phyloP scores from a whole-genome alignment of 768 basidiomycete genomes.

The Suillus lakei region DNA sequence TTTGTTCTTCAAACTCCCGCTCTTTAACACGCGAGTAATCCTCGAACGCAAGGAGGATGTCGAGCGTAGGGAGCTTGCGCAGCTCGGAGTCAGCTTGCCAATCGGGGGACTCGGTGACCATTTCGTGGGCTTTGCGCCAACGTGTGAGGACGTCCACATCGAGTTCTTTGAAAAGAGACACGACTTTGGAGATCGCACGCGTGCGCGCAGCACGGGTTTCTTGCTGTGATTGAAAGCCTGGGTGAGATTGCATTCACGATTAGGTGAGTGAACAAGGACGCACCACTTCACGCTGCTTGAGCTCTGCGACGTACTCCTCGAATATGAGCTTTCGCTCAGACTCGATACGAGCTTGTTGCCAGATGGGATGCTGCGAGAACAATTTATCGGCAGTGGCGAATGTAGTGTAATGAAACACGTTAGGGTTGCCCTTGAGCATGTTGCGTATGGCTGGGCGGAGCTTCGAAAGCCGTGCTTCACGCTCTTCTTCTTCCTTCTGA shows the following conservation, averaged over 20 bases:
- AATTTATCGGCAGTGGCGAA: slow-evolving; percentile 87
- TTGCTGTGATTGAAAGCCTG: slow-evolving; percentile 51
- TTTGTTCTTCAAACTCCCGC: slow-evolving; percentile 89
- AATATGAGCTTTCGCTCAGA: slow-evolving; percentile 87
- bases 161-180: slow-evolving; percentile 82
- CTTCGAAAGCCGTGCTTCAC: slow-evolving; percentile 81
- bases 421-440: slow-evolving; percentile 85
- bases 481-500: slow-evolving; percentile 85
- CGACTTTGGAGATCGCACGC: slow-evolving; percentile 83
- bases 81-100: slow-evolving; percentile 82
- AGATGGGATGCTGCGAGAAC: slow-evolving; percentile 87
- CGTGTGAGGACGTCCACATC: slow-evolving; percentile 92
- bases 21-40: slow-evolving; percentile 91
- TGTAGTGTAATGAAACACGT: slow-evolving; percentile 90
- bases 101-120: slow-evolving; percentile 76
- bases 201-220: slow-evolving; percentile 77
- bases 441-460: slow-evolving; percentile 85
- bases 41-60: slow-evolving; percentile 92
- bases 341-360: slow-evolving; percentile 86
- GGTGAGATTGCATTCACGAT: slow-evolving; percentile 15
- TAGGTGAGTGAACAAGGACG: slow-evolving; percentile 32
- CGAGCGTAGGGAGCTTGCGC: slow-evolving; percentile 83
- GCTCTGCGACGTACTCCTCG: slow-evolving; percentile 87
- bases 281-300: slow-evolving; percentile 90
- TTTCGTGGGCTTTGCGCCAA: slow-evolving; percentile 84